Percentiles rank a stretch among this genome's conserved stretches.
These are phyloP conservation scores for Trametopsis cervina DNA, from an alignment of 768 basidiomycete species.

Conservation along the genomic window DNA sequence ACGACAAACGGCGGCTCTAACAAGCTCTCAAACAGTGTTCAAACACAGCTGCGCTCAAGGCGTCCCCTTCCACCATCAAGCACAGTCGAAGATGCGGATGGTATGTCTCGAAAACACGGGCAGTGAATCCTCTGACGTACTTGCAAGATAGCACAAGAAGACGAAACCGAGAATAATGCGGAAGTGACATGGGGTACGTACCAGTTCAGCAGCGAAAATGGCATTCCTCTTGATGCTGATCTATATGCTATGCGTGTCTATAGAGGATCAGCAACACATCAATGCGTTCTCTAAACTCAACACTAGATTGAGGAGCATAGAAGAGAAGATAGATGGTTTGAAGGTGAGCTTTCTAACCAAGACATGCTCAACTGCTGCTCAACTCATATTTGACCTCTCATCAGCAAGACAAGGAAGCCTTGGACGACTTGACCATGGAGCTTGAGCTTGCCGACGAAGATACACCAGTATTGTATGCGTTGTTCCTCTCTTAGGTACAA, in stretches of 20 bases:
- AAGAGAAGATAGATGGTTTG: conserved; percentile 64
- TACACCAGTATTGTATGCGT: conserved; percentile 62
- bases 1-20: too few species aligned
- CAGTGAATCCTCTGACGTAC: background rate
- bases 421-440: conserved; percentile 84
- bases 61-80: too few species aligned
- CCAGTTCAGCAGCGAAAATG: background rate
- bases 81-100: background rate
- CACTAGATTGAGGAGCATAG: conserved; percentile 61
- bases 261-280: conserved; percentile 78
- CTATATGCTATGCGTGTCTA: background rate
- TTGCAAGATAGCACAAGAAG: conserved; percentile 61
- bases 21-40: too few species aligned
- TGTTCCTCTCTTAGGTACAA: conserved; percentile 1
- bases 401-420: conserved; percentile 91
- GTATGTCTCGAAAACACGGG: background rate
- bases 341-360: conserved; percentile 43
- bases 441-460: conserved; percentile 88
- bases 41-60: too few species aligned
- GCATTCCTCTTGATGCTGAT: background rate
- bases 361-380: background rate
- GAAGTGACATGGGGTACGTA: conserved; percentile 82
- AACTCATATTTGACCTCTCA: background rate
- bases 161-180: conserved; percentile 65
- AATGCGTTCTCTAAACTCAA: conserved; percentile 91